Base-by-base conservation (phyloP, 78 protist genomes). In the Protostelium mycophagum region DNA sequence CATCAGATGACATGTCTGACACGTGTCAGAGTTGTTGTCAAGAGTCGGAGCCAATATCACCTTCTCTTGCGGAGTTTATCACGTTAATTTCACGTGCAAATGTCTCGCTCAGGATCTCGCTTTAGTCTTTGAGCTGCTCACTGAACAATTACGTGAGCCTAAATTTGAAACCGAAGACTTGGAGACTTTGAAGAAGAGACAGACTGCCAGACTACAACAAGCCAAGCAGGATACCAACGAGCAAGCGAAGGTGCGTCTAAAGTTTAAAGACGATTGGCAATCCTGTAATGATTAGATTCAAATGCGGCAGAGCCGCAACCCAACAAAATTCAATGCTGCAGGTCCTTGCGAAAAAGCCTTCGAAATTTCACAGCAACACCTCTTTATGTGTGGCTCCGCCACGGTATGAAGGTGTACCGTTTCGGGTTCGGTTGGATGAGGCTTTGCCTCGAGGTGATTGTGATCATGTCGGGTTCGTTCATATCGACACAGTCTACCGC, bases 31-130 rank as follows among this genome's bases (percentile, higher is more conserved):
- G 73, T 1, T 86, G 73, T 23, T 86, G 88, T n/a, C 35, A 23
- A 31, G 16, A 5, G 31, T 25, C 29, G 88, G 88, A 25, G 88
- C 88, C 88, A 1, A 25, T 28, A 25, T 86, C 88, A 34, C 9
- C 29, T 34, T 86, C 38, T 25, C 23, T 23, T 28, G 29, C 1
- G 88, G 38, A 1, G 34, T 25, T 38, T 37, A 37, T 37, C 88
- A 34, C 88, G 73, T 86, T n/a, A 1, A 5, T 1, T 86, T 86
- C 88, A 34, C 9, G 1, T 35, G 73, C 31, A 35, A 37, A 34
- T 86, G 88, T 34, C 88, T 86, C 63, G 63, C 63, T 29, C 63
- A 86, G 1, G 5, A 86, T 37, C 38, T 86, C 38, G 36, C 38
- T 31, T 29, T 36, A n/a, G 88, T 34, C 73, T 35, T 84, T 16